Evolutionary conservation across 176 grass and related monocot species (phyloP).

Genomic region (Triticum monococcum): DNA sequence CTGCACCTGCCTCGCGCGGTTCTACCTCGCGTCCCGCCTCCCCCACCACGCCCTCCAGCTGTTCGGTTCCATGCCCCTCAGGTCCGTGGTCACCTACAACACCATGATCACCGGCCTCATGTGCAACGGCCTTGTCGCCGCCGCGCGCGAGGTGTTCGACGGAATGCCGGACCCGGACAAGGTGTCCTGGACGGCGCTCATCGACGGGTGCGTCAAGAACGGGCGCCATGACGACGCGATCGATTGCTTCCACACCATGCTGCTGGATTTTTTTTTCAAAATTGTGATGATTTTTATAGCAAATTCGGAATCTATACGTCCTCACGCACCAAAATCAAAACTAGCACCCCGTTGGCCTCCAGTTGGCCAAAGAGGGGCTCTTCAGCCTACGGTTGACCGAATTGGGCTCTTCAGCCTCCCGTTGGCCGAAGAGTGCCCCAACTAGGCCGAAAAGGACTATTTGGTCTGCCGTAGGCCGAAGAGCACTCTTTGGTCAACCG

Average conservation of each 20-base stretch:
- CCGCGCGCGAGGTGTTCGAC: constrained; percentile 50
- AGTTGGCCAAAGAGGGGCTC: no score
- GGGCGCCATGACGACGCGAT: constrained; percentile 54
- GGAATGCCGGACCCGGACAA: constrained; percentile 48
- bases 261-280: no score
- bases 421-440: no score
- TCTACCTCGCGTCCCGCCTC: constrained; percentile 53
- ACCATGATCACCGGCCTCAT: constrained; percentile 59
- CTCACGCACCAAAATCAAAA: no score
- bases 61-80: constrained; percentile 52
- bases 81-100: constrained; percentile 63
- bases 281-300: no score
- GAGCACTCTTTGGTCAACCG: no score
- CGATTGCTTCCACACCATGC: constrained; percentile 46
- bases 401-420: no score
- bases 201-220: constrained; percentile 59
- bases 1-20: constrained; percentile 58
- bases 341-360: no score
- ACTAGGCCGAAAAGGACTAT: no score
- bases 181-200: constrained; percentile 72
- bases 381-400: no score
- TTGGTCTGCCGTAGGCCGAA: no score
- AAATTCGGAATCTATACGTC: no score
- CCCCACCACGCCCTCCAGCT: constrained; percentile 47
- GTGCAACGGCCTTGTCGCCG: constrained; percentile 45